Evolutionary conservation across 148 eudicot genomes (phyloP).

Genomic region (Pharnaceum exiguum): DNA sequence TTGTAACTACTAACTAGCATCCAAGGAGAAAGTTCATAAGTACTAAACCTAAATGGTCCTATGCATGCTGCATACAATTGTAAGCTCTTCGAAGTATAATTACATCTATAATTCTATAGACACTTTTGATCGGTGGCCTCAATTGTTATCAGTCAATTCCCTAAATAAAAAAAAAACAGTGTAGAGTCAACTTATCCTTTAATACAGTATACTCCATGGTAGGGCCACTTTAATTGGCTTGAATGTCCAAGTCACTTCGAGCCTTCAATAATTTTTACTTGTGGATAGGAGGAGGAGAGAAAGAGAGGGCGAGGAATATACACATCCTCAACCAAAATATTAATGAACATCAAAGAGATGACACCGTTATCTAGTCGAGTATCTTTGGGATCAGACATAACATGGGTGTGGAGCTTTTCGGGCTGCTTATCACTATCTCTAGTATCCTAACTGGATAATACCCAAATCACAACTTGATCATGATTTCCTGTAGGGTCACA

Average conservation of each 20-base stretch:
- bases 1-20: no score
- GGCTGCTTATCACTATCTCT: slow-evolving; percentile 20
- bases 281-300: slow-evolving; percentile 11
- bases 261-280: neutral
- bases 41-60: no score
- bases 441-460: slow-evolving; percentile 17
- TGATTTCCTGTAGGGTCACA: slow-evolving; percentile 1
- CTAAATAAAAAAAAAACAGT: no score
- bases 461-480: slow-evolving; percentile 14
- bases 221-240: slow-evolving; percentile 7
- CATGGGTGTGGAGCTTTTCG: slow-evolving; percentile 25
- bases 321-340: slow-evolving; percentile 10
- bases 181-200: neutral
- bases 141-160: no score
- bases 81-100: no score
- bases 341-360: neutral
- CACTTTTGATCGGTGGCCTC: no score
- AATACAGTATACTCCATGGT: neutral
- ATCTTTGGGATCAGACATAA: slow-evolving; percentile 26
- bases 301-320: neutral
- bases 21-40: no score
- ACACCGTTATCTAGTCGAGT: slow-evolving; percentile 8
- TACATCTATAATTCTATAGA: no score
- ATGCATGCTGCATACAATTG: no score
- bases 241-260: slow-evolving; percentile 4